Base-by-base conservation (phyloP, 352 stramenopile genomes). In the Phytophthora multivora region DNA sequence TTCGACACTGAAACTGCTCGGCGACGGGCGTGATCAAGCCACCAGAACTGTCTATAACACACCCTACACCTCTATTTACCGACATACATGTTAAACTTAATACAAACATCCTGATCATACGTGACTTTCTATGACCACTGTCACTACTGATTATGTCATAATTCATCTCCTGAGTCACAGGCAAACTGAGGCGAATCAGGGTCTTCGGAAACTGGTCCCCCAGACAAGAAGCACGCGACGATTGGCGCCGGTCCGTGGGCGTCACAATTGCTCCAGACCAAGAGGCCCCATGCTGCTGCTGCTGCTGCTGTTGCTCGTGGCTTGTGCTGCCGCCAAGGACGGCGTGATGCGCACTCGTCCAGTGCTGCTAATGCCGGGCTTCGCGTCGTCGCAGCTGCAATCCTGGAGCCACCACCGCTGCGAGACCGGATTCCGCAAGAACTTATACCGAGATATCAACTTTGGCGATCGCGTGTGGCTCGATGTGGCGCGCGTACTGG, bases 391-490 rank as follows among this genome's bases (percentile, higher is more conserved):
- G 28, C 85, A 93, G 57, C 70, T 93, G n/a, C 72, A 89, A 23
- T 72, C 80, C 13, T 93, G 85, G 85, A 83, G 80, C 47, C 77
- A 80, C 50, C 57, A 72, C 40, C 69, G 63, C 36, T 92, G 83
- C 55, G 60, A 77, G 51, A 82, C 72, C 6, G 66, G 77, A 40
- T 86, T 93, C 65, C 79, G 84, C 71, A 83, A 87, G 62, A 90
- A 90, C 47, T 71, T 93, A 48, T 91, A 89, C 31, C 80, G 80
- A 16, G 78, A 93, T 40, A 78, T 93, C 30, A 83, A 86, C 25
- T 80, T 93, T 31, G 85, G 85, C 23, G 85, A 93, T 56, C 80
- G 85, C 1, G 18, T 93, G 15, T 93, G 85, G 85, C 61, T 93
- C 57, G 83, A 93, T 43, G 71, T 89, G 10, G 79, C 80, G 16